Base-by-base conservation (phyloP, 345 rosid genomes). In the Boechera divaricarpa region DNA sequence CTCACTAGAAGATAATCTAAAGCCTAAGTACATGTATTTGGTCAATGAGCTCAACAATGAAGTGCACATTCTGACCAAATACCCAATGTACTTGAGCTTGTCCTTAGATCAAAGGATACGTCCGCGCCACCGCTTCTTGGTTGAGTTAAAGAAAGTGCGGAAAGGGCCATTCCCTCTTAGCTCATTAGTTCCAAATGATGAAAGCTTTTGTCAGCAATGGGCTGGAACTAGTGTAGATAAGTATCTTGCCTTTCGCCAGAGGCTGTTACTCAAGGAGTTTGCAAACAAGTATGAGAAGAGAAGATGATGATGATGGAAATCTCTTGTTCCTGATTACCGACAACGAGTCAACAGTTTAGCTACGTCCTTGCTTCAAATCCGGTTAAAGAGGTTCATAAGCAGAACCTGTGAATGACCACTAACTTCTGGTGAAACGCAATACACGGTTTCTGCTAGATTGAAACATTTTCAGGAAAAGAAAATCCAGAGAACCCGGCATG, bases 161-260 rank as follows among this genome's bases (percentile, higher is more conserved):
- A 87, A 90, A 77, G 98, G 98, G 48, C 98, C 99, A 16, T 95
- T 95, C 81, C 99, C 99, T 70, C 86, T 95, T 32, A 80, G 96
- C 76, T 95, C 87, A 38, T 83, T 95, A 31, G 89, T 92, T 70
- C 92, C 92, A 63, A 88, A 89, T 53, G 97, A 92, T 80, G 99
- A 90, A 83, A 59, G 77, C 86, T 90, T 92, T 67, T 92, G 97
- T 71, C 87, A 85, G 84, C 89, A 86, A 77, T 89, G 97, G 97
- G 95, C 97, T 74, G 94, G 88, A 77, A 94, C 98, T 31, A 88
- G 86, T 81, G 64, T 93, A 62, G 94, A 90, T 51, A 85, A 78
- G 80, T 94, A 94, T 84, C 83, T 89, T 77, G 89, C 88, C 73
- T 94, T 94, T 81, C 91, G 97, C 26, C 91, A 89, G 76, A 85